These are phyloP conservation scores for Chaetomium fimeti DNA, from an alignment of 495 filamentous ascomycete species.

Conservation along the genomic window DNA sequence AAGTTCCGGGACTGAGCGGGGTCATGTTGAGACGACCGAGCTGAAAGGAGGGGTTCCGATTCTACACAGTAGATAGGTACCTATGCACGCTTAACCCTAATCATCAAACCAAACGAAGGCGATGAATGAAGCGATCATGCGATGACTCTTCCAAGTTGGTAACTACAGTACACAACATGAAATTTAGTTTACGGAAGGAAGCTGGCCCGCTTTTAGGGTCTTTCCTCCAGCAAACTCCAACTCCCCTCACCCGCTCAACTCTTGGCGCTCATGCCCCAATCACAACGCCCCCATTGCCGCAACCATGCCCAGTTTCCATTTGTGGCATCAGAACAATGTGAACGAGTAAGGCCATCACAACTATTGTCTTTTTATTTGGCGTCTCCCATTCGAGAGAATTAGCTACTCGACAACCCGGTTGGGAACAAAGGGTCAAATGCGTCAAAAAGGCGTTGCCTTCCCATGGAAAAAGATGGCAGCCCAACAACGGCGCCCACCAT, in stretches of 20 bases:
- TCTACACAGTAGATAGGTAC: too few relatives aligned
- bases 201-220: not conserved
- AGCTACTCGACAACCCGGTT: slow-evolving; percentile 8
- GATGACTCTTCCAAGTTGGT: too few relatives aligned
- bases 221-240: not conserved
- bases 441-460: slow-evolving; percentile 25
- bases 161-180: too few relatives aligned
- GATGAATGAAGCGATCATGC: too few relatives aligned
- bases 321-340: slow-evolving; percentile 19
- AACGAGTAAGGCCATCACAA: slow-evolving; percentile 8
- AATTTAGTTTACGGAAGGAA: not conserved
- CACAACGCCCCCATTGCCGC: not conserved
- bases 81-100: too few relatives aligned
- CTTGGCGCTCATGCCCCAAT: slow-evolving; percentile 18
- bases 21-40: too few relatives aligned
- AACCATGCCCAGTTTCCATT: slow-evolving; percentile 15
- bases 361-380: slow-evolving; percentile 9
- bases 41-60: too few relatives aligned
- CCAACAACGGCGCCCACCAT: slow-evolving; percentile 6
- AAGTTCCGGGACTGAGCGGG: too few relatives aligned
- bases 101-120: too few relatives aligned
- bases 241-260: not conserved
- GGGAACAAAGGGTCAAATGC: slow-evolving; percentile 27
- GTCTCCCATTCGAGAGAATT: not conserved
- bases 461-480: slow-evolving; percentile 18